phyloP scores from a whole-genome alignment of 2,329 filamentous ascomycete species.

The Xylariaceae sp. region DNA sequence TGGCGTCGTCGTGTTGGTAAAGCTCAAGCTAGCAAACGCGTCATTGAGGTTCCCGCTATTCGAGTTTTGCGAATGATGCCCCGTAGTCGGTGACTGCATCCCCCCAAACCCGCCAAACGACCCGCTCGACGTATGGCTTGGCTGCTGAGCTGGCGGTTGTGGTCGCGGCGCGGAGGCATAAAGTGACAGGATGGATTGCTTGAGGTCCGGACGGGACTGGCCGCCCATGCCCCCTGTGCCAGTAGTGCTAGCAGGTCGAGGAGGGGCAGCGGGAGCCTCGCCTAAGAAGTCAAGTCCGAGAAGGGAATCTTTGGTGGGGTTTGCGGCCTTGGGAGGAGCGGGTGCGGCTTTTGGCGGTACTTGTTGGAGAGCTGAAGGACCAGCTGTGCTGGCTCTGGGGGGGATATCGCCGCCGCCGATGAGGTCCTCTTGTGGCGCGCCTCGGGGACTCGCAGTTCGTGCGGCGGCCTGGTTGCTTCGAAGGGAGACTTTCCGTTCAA shows the following conservation, averaged over 20 bases:
- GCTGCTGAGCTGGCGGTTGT: conserved; percentile 38
- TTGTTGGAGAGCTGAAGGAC: conserved; percentile 50
- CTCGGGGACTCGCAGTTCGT: conserved; percentile 34
- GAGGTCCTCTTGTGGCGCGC: conserved; percentile 61
- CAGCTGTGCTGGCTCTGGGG: conserved; percentile 69
- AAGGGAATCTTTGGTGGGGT: conserved; percentile 81
- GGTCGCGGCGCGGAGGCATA: conserved; percentile 81
- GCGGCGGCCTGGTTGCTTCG: conserved; percentile 53
- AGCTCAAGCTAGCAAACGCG: conserved; percentile 69
- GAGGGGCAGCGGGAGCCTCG: conserved; percentile 61
- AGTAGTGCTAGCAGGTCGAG: conserved; percentile 75
- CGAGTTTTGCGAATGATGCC: conserved; percentile 44
- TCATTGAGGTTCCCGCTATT: conserved; percentile 65
- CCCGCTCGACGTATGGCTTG: conserved; percentile 51
- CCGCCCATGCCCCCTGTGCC: conserved; percentile 54
- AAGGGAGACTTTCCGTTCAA: conserved; percentile 53
- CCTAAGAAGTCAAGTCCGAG: conserved; percentile 92
- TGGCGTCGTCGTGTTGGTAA: conserved; percentile 44
- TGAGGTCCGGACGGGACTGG: conserved; percentile 83
- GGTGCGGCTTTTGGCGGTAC: conserved; percentile 57
- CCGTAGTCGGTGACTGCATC: conserved; percentile 53
- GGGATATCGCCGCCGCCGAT: conserved; percentile 70
- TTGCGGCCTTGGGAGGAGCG: conserved; percentile 62
- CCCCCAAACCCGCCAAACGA: conserved; percentile 69
- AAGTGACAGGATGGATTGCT: conserved; percentile 93